Base-by-base conservation (phyloP, 805 yeast species). In the Ogataea zsoltii region DNA sequence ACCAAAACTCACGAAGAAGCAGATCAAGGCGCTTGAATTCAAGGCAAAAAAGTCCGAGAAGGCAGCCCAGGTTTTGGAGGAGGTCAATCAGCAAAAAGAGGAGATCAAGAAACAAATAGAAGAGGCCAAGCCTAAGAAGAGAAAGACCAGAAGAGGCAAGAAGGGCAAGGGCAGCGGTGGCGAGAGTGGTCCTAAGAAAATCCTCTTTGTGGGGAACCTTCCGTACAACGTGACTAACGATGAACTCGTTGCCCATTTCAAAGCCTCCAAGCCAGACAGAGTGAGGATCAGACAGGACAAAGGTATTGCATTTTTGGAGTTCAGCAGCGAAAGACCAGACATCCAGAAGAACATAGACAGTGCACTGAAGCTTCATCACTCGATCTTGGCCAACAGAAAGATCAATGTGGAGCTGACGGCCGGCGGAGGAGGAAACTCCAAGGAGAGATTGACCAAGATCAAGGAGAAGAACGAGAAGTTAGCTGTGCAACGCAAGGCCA, bases 401-500 rank as follows among this genome's bases (percentile, higher is more conserved):
- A 91, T 94, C 60, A 94, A 94, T 61, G 97, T 94, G 29, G 99
- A 94, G 65, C 75, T 94, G 57, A 94, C 98, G 2, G 99, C 89
- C 41, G 99, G 99, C 45, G 99, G 99, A 33, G 99, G 99, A 38
- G 97, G 97, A 45, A 92, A 92, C 63, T 82, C 95, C 9, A 70
- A 76, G 47, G 74, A 70, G 33, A 71, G 95, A 59, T 56, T 79
- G 38, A 75, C 78, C 44, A 94, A 94, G 67, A 75, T 94, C 56
- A 79, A 80, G 59, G 78, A 76, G 39, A 92, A 92, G 73, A 92
- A 92, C 63, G 84, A 79, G 36, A 83, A 83, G 58, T 69, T 91
- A 56, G 76, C 76, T 35, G 83, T 74, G 21, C 96, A 91, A 60
- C 76, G 95, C 56, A 76, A 70, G 47, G 77, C 73, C 32, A 77